Evolutionary conservation across 768 basidiomycete genomes (phyloP), one percentile per base, ranked within the genome.

Genomic region (Suillus sp.): DNA sequence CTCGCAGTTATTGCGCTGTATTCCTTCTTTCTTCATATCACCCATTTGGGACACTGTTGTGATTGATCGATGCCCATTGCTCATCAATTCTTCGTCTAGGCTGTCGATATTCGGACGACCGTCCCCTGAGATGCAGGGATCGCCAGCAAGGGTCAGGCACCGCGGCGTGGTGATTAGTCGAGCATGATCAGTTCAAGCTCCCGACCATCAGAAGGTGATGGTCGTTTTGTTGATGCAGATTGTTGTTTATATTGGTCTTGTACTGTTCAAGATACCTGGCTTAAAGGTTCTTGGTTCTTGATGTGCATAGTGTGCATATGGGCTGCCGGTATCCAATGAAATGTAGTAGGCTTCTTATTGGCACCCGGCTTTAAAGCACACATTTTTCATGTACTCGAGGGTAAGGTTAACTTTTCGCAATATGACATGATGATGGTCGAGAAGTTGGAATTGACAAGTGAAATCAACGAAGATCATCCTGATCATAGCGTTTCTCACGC

Each of bases 81-180:
- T 57, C 25, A 57, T 40, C 56, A 40, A 18, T 40, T 40, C 25
- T 57, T 57, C 38, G 35, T 37, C 25, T 57, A 57, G 56, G 38
- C 10, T 57, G 56, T 57, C 56, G 38, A 40, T 40, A 40, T 57
- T 75, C 61, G 75, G 65, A 37, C 67, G 74, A 34, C 73, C 75
- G 3, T 68, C 75, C 27, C 73, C 74, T 50, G 63, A 38, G 32
- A 57, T 58, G 32, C 65, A 18, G 30, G 45, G 56, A 27, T 40
- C 38, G 38, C 56, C 38, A 20, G 25, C 1, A 16, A 25, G 22
- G 37, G 37, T 27, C 25, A 20, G 25, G 37, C 6, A 27, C 27
- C 56, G 25, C 38, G 30, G 18, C 18, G 11, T 57, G 18, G 38
- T 40, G 38, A 20, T 40, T 25, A 30, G 27, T 40, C 10, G 38